Conservation (phyloP, 257 asterid genomes). For the Petunia axillaris region DNA sequence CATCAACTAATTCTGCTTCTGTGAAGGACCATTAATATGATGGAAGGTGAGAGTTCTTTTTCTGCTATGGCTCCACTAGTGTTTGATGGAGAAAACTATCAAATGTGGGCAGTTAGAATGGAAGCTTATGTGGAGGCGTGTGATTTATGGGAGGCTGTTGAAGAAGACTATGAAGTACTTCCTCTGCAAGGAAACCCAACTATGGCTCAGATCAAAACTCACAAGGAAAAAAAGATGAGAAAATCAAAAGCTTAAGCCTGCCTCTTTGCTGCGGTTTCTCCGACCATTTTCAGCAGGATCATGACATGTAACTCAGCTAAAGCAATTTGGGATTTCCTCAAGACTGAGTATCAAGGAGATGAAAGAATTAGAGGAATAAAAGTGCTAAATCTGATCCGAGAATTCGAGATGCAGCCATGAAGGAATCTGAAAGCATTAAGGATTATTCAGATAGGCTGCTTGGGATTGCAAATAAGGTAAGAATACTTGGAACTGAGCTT, state of each 20-base stretch:
- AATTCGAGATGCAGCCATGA: neutral
- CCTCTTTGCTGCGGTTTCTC: no score
- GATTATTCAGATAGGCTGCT: constrained; percentile 14
- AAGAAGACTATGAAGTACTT: neutral
- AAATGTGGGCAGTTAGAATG: no score
- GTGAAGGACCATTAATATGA: no score
- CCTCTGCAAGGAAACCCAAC: neutral
- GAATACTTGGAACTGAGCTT: neutral
- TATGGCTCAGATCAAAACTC: no score
- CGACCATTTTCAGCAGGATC: no score
- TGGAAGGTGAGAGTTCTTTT: no score
- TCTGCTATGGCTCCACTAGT: no score
- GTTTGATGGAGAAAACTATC: no score
- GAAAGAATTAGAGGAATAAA: constrained; percentile 27
- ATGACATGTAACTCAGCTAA: no score
- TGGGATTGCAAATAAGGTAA: constrained; percentile 7
- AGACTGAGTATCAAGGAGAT: constrained; percentile 9
- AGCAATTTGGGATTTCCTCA: neutral
- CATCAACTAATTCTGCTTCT: no score
- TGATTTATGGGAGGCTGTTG: neutral
- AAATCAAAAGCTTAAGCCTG: no score
- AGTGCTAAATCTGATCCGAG: constrained; percentile 22
- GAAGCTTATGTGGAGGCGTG: neutral
- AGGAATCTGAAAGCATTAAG: neutral
- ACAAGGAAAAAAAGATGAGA: neutral